phyloP scores from a whole-genome alignment of 1,139 yeast species.

The Eremothecium sinecaudum region DNA sequence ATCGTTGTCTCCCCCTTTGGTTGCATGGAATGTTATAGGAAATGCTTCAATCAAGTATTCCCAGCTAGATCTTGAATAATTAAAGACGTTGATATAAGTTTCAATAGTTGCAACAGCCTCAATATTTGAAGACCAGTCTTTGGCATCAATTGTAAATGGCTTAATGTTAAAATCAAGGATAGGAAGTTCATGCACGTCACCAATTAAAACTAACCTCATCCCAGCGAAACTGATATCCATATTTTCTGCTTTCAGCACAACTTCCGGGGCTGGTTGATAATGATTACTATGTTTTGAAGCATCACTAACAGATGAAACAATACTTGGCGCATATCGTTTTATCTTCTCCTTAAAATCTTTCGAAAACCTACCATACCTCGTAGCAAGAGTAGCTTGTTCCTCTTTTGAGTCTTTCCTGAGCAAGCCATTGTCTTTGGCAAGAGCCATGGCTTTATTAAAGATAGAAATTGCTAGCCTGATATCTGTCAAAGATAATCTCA shows the following conservation, averaged over 20 bases:
- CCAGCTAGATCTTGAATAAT: conserved; percentile 91
- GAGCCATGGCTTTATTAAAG: conserved; percentile 58
- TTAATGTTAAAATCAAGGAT: conserved; percentile 71
- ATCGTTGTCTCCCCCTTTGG: conserved; percentile 35
- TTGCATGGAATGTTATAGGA: conserved; percentile 68
- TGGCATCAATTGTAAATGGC: conserved; percentile 62
- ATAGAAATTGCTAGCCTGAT: conserved; percentile 70
- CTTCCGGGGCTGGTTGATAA: conserved; percentile 22
- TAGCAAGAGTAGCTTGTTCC: conserved; percentile 23
- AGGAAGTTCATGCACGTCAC: conserved; percentile 90
- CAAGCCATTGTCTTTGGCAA: conserved; percentile 29
- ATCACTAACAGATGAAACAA: conserved; percentile 38
- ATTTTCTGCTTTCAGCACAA: conserved; percentile 61
- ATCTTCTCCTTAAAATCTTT: conserved; percentile 53
- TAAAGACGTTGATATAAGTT: conserved; percentile 69
- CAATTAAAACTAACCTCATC: conserved; percentile 74
- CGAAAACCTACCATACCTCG: conserved; percentile 38
- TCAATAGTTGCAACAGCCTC: conserved; percentile 64
- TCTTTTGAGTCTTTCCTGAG: conserved; percentile 16
- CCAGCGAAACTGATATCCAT: conserved; percentile 70
- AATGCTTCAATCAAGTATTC: conserved; percentile 89
- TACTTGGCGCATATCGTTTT: conserved; percentile 60
- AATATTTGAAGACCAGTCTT: conserved; percentile 85
- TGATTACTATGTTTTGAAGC: conserved; percentile 15
- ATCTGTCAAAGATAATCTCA: conserved; percentile 81